These are phyloP conservation scores for Pseudocercospora crystallina DNA, from an alignment of 2,329 filamentous ascomycete species.

Conservation along the genomic window DNA sequence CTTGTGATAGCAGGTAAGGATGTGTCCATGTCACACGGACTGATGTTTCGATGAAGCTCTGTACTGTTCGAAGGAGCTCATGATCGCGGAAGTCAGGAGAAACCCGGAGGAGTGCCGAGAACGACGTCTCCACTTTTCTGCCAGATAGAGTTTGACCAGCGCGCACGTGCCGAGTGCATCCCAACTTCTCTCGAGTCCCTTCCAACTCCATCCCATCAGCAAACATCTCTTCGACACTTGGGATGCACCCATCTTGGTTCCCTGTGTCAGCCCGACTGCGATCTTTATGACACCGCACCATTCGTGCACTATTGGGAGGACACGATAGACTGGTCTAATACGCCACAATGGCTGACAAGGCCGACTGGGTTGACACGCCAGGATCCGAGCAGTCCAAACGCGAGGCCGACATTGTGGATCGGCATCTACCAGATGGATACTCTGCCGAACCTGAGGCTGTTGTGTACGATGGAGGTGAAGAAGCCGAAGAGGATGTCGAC, in stretches of 20 bases:
- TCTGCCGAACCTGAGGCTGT: constrained; percentile 33
- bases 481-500: constrained; percentile 3
- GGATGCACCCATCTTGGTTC: constrained; percentile 5
- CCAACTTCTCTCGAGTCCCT: too few species aligned
- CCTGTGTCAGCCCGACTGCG: constrained; percentile 8
- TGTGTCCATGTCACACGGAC: too few species aligned
- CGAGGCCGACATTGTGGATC: constrained; percentile 35
- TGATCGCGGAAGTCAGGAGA: too few species aligned
- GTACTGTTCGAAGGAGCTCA: too few species aligned
- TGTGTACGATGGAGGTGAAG: constrained; percentile 18
- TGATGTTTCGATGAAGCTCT: too few species aligned
- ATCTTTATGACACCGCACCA: constrained; percentile 8
- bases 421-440: constrained; percentile 37
- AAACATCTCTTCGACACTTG: background rate
- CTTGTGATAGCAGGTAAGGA: too few species aligned
- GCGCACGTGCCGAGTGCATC: too few species aligned
- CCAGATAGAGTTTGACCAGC: too few species aligned
- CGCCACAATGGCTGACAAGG: constrained; percentile 15
- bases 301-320: background rate
- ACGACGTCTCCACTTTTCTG: too few species aligned
- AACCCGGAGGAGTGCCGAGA: too few species aligned
- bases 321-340: background rate
- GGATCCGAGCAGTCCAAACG: constrained; percentile 21
- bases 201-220: too few species aligned
- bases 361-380: constrained; percentile 21